These are phyloP conservation scores for Kuraishia ogatae DNA, from an alignment of 805 yeast species.

Conservation along the genomic window DNA sequence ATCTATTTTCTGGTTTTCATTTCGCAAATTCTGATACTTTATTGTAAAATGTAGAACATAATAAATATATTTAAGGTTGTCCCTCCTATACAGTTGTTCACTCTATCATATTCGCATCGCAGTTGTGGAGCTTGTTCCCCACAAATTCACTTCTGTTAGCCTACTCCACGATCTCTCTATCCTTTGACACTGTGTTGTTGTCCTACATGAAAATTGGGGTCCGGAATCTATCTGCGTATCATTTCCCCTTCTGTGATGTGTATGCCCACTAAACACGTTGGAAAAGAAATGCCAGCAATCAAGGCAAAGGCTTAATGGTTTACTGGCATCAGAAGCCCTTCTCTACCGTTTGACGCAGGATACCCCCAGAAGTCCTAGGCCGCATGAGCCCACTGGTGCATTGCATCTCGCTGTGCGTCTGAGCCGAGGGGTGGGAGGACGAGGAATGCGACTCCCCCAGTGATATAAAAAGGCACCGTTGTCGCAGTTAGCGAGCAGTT, in stretches of 20 bases:
- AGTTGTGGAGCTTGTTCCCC: too few relatives aligned
- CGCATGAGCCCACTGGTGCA: too few relatives aligned
- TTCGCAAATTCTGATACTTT: too few relatives aligned
- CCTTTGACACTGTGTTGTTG: neutral
- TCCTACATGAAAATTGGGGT: neutral
- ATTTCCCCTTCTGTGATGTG: neutral
- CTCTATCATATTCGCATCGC: too few relatives aligned
- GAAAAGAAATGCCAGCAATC: too few relatives aligned
- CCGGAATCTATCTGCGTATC: neutral
- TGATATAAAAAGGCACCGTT: neutral
- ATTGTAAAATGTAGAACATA: too few relatives aligned
- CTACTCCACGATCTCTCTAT: neutral
- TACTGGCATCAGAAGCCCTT: neutral
- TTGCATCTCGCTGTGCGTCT: neutral
- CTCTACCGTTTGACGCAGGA: neutral
- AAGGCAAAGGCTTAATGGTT: too few relatives aligned
- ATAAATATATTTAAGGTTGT: too few relatives aligned
- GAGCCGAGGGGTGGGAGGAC: neutral
- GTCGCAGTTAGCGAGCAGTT: conserved; percentile 5
- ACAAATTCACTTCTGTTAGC: neutral
- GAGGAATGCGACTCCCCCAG: neutral
- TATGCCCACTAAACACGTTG: too few relatives aligned
- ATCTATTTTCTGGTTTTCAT: too few relatives aligned
- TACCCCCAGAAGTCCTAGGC: neutral
- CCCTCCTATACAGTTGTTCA: too few relatives aligned